phyloP scores from a whole-genome alignment of 805 yeast species.

The Candida sphagnicola region DNA sequence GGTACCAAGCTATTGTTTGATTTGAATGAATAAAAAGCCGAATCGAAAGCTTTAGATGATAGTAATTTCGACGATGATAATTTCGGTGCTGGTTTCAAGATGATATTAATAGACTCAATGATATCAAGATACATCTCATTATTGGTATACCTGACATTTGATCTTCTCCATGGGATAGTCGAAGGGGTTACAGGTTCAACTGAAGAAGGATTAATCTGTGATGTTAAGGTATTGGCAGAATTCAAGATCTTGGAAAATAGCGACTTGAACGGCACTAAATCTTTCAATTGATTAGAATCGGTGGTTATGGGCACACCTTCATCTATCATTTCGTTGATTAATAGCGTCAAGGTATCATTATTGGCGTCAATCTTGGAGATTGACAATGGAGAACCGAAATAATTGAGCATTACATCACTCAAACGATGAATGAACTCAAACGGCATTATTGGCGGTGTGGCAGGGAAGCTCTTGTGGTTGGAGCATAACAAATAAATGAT shows the following conservation, averaged over 20 bases:
- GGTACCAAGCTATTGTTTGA: constrained; percentile 27
- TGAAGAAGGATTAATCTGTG: constrained; percentile 2
- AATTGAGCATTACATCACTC: constrained; percentile 50
- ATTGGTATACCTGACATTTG: constrained; percentile 65
- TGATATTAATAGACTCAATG: constrained; percentile 58
- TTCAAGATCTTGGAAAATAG: constrained; percentile 50
- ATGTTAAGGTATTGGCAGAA: constrained; percentile 33
- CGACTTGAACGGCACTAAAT: constrained; percentile 63
- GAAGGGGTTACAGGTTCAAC: background rate
- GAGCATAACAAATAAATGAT: constrained; percentile 26
- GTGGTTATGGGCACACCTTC: constrained; percentile 70
- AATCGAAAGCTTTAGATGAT: constrained; percentile 18
- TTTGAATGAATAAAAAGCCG: constrained; percentile 19
- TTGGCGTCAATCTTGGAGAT: constrained; percentile 61
- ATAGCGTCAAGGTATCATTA: constrained; percentile 63
- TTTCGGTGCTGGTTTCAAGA: constrained; percentile 35
- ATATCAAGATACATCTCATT: constrained; percentile 88
- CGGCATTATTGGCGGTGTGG: constrained; percentile 47
- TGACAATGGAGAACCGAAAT: constrained; percentile 54
- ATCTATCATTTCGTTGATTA: constrained; percentile 76
- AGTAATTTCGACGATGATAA: constrained; percentile 11
- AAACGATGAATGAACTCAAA: constrained; percentile 49
- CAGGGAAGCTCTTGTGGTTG: constrained; percentile 8
- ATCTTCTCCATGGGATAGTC: constrained; percentile 69
- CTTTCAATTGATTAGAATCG: constrained; percentile 67